Base-by-base conservation (phyloP, 1,139 yeast species). In the Hyphopichia wangnamkhiaoensis region DNA sequence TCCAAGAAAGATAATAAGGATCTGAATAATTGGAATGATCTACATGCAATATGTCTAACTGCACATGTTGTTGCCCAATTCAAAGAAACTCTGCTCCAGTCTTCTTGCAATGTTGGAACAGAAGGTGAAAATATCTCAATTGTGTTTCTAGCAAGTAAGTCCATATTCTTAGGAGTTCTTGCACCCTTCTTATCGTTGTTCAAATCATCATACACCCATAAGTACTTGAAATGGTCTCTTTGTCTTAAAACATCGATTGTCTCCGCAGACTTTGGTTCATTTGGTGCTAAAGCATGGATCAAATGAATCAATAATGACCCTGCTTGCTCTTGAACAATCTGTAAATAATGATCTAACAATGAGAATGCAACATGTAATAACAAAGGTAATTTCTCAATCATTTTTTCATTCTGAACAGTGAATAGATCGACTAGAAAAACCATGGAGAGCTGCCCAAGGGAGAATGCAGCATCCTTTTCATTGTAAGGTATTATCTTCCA, bases 61-160 rank as follows among this genome's bases (percentile, higher is more conserved):
- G 98, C 95, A 66, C 98, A 93, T 1, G 96, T 83, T 0, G 98
- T 93, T 0, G 98, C 98, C 98, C 98, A 94, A 28, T 76, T 74
- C 34, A 94, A 69, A 0, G 98, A 88, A 2, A 80, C 81, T 35
- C 84, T 68, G 37, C 95, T 84, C 98, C 98, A 89, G 39, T 83
- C 84, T 37, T 77, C 78, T 52, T 84, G 94, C 20, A 91, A 65
- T 3, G 71, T 73, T 1, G 82, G 80, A 7, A 65, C 60, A 5
- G 61, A 50, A 0, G 69, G 68, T 3, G 74, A 57, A 53, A 90
- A 80, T 1, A 86, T 73, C 21, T 74, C 76, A 29, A 90, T 57
- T 2, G 85, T 72, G 41, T 79, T 79, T 43, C 90, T 68, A 5
- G 88, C 83, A 44, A 91, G 66, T n/a, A 74, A 62, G 50, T 87